These are phyloP conservation scores for Nidularia sp. DNA, from an alignment of 768 basidiomycete species.

Conservation along the genomic window DNA sequence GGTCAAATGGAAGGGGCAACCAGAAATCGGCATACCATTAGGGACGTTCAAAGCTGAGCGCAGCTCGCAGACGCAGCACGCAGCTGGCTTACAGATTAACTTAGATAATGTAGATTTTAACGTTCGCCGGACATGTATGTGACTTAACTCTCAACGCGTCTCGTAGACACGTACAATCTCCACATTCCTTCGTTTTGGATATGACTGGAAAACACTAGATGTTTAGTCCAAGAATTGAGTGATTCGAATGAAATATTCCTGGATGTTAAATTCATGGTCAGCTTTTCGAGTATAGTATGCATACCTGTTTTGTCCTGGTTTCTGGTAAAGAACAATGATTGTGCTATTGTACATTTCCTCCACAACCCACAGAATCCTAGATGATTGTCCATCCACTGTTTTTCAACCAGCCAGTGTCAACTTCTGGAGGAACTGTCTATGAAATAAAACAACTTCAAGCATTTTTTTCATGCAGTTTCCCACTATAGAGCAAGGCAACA, in stretches of 20 bases:
- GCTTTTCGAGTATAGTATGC: slow-evolving; percentile 25
- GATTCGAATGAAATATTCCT: slow-evolving; percentile 10
- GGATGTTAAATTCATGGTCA: slow-evolving; percentile 28
- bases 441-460: slow-evolving; percentile 4
- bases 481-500: slow-evolving; percentile 15
- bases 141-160: too few relatives aligned
- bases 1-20: too few relatives aligned
- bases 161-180: too few relatives aligned
- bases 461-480: slow-evolving; percentile 5
- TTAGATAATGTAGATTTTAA: too few relatives aligned
- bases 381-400: slow-evolving; percentile 23
- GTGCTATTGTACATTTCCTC: slow-evolving; percentile 27
- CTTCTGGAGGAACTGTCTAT: slow-evolving; percentile 2
- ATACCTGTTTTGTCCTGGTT: slow-evolving; percentile 21
- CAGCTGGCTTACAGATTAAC: too few relatives aligned
- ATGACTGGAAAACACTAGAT: too few relatives aligned
- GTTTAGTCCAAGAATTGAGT: too few relatives aligned
- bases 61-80: too few relatives aligned
- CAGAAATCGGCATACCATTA: too few relatives aligned
- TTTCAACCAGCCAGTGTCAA: slow-evolving; percentile 19
- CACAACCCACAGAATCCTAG: slow-evolving; percentile 20
- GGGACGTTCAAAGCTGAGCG: too few relatives aligned
- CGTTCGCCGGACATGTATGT: too few relatives aligned
- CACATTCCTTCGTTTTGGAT: too few relatives aligned
- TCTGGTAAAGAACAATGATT: slow-evolving; percentile 16